A percentile compares a stretch with the other conserved stretches of the same genome.
phyloP scores from a whole-genome alignment of 2,329 filamentous ascomycete species.

The Cercospora janseana region DNA sequence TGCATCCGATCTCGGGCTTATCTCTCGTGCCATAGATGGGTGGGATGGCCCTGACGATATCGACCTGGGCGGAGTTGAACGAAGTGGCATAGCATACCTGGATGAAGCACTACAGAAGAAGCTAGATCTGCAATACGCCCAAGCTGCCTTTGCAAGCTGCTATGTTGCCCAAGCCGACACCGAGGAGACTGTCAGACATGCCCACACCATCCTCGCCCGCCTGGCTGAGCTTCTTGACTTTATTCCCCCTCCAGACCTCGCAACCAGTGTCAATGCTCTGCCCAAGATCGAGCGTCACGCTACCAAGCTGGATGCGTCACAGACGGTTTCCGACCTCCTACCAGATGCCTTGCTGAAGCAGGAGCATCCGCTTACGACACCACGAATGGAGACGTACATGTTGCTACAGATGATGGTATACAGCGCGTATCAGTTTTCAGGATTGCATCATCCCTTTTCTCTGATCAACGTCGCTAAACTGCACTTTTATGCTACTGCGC shows the following conservation, averaged over 20 bases:
- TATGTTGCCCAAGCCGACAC: conserved; percentile 65
- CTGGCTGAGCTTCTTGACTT: conserved; percentile 61
- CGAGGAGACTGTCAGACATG: conserved; percentile 57
- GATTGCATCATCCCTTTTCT: conserved; percentile 43
- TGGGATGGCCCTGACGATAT: conserved; percentile 73
- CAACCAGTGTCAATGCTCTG: conserved; percentile 43
- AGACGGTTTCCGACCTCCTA: conserved; percentile 36
- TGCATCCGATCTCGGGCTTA: conserved; percentile 59
- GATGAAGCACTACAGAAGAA: conserved; percentile 60
- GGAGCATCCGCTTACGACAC: conserved; percentile 64
- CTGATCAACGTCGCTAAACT: conserved; percentile 55
- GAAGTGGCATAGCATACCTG: conserved; percentile 55
- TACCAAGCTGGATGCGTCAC: conserved; percentile 36
- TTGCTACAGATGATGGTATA: conserved; percentile 63
- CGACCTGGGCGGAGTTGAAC: conserved; percentile 58
- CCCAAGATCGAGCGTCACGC: conserved; percentile 44
- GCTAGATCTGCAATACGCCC: conserved; percentile 64
- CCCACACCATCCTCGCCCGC: conserved; percentile 60
- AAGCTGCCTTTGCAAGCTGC: conserved; percentile 64
- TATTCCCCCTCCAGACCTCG: conserved; percentile 54
- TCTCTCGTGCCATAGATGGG: conserved; percentile 62
- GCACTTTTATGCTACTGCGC: conserved; percentile 60
- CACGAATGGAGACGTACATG: conserved; percentile 54
- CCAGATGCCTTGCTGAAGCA: conserved; percentile 54
- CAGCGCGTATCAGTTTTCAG: conserved; percentile 46